Evolutionary conservation across 306 rosid genomes (phyloP).

Genomic region (Lathyrus aphaca): DNA sequence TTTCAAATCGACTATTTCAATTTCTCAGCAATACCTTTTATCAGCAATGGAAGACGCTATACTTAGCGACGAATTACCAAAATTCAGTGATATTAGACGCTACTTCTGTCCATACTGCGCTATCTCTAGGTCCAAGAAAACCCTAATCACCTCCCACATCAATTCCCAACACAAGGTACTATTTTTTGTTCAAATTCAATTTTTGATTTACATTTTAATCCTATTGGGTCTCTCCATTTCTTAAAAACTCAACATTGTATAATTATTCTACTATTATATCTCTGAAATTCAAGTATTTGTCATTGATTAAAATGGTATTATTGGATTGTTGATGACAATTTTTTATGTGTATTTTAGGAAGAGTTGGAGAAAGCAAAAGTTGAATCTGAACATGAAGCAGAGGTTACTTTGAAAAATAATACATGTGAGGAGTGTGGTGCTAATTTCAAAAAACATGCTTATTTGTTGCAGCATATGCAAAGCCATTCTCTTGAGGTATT

Average conservation of each 20-base stretch:
- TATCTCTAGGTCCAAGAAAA: background rate
- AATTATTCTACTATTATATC: too few species aligned
- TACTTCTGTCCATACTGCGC: background rate
- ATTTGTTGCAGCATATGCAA: slow-evolving; percentile 77
- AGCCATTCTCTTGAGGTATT: slow-evolving; percentile 87
- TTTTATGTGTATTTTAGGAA: background rate
- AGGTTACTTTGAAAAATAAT: slow-evolving; percentile 10
- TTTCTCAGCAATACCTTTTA: too few species aligned
- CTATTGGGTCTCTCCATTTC: too few species aligned
- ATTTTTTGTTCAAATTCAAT: background rate
- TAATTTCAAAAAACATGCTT: slow-evolving; percentile 58
- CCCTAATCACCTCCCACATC: slow-evolving; percentile 5
- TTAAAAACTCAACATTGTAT: too few species aligned
- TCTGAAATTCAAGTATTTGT: too few species aligned
- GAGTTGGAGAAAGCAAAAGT: background rate
- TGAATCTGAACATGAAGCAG: background rate
- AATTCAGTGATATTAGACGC: background rate
- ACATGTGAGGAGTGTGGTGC: slow-evolving; percentile 72
- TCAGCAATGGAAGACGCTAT: too few species aligned
- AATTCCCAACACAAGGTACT: slow-evolving; percentile 3
- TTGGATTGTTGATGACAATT: background rate
- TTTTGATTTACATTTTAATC: background rate
- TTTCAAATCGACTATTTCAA: too few species aligned
- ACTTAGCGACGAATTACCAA: too few species aligned
- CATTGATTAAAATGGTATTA: background rate